phyloP scores from a whole-genome alignment of 108 stramenopile genomes.

The Cyclotella choctawhatcheeana region DNA sequence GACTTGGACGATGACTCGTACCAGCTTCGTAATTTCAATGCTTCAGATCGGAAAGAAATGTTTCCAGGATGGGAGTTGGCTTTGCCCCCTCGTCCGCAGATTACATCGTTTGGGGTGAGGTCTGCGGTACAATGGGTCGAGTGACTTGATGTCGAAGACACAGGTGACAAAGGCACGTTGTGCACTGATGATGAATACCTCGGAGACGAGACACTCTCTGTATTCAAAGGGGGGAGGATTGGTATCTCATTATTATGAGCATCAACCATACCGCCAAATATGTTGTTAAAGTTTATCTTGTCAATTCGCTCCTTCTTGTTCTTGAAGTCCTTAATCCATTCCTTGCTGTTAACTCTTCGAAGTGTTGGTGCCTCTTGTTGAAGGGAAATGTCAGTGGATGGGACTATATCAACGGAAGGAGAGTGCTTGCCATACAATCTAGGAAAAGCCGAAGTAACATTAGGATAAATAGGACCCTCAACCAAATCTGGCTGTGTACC shows the following conservation, averaged over 20 bases:
- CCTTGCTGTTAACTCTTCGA: constrained; percentile 26
- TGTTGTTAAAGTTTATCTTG: constrained; percentile 53
- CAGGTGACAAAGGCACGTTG: not conserved
- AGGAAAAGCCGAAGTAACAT: not conserved
- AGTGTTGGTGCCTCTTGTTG: constrained; percentile 19
- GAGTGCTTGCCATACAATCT: constrained; percentile 8
- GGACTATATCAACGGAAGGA: not conserved
- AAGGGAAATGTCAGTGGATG: not conserved
- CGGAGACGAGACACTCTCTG: not conserved
- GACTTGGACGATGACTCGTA: constrained; percentile 46
- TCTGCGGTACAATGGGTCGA: not conserved
- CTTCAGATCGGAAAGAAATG: constrained; percentile 40
- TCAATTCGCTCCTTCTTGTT: constrained; percentile 46
- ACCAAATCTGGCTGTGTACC: not conserved
- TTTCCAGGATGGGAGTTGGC: constrained; percentile 54
- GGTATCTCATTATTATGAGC: constrained; percentile 45
- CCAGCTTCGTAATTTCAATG: constrained; percentile 37
- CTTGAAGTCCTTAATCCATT: constrained; percentile 43
- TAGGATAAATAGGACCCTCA: constrained; percentile 4
- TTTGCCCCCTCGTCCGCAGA: constrained; percentile 51
- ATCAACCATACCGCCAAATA: constrained; percentile 34
- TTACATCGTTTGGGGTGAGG: constrained; percentile 36
- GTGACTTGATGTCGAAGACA: constrained; percentile 10
- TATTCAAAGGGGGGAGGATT: constrained; percentile 8
- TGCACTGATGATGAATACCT: not conserved